Conservation (phyloP, 106 monocot species). For the Allium sativum region DNA sequence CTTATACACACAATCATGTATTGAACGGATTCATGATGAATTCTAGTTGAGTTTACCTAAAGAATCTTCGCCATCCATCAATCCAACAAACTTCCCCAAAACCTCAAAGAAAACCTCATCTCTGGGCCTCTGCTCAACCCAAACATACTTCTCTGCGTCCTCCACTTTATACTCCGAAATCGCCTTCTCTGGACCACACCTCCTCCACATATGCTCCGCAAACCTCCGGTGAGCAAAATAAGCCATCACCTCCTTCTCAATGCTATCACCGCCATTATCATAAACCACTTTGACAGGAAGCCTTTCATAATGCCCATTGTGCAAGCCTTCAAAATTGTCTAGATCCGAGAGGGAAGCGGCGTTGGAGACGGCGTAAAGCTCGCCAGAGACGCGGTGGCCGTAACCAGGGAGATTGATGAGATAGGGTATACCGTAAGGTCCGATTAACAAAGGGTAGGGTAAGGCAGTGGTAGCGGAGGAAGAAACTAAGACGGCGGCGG, state of each 20-base stretch:
- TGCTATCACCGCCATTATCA: background rate
- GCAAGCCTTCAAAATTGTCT: conserved; percentile 1
- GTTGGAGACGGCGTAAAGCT: background rate
- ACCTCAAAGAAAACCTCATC: no score
- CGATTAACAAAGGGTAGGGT: background rate
- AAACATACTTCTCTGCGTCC: background rate
- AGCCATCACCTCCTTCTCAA: background rate
- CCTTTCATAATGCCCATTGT: background rate
- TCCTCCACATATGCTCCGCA: background rate
- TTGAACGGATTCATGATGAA: no score
- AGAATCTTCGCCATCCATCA: no score
- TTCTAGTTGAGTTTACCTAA: no score
- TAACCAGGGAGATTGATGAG: background rate
- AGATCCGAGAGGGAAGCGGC: background rate
- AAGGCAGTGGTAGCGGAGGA: background rate
- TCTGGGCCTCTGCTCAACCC: no score
- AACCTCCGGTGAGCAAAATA: background rate
- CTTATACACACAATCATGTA: no score
- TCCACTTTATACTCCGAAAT: background rate
- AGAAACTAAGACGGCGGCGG: no score
- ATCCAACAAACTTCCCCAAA: no score
- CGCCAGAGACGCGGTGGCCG: background rate
- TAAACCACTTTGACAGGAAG: background rate
- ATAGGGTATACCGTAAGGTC: conserved; percentile 2
- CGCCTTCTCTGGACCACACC: background rate